These are phyloP conservation scores for Auricularia sp. DNA, from an alignment of 768 basidiomycete species.

Conservation along the genomic window DNA sequence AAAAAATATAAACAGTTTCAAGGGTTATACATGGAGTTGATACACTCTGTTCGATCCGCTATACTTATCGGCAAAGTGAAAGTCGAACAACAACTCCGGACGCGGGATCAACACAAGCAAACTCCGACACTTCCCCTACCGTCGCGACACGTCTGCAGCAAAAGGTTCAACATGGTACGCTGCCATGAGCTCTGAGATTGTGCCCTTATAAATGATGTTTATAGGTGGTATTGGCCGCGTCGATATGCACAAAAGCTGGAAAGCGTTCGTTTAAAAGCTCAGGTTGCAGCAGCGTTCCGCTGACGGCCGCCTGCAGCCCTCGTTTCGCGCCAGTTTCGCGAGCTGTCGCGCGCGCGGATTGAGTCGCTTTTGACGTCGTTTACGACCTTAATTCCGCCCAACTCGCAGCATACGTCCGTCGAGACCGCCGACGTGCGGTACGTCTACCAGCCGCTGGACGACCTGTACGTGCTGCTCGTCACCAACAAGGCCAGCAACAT, in stretches of 20 bases:
- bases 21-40: too few species aligned
- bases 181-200: too few species aligned
- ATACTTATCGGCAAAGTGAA: too few species aligned
- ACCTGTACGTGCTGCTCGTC: conserved; percentile 93
- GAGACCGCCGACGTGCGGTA: conserved; percentile 92
- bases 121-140: not conserved
- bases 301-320: conserved; percentile 48
- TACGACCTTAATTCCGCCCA: conserved; percentile 91
- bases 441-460: conserved; percentile 93
- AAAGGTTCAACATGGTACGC: too few species aligned
- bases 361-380: conserved; percentile 95
- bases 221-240: conserved; percentile 87
- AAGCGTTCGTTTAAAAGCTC: conserved; percentile 54
- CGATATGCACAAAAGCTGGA: conserved; percentile 90
- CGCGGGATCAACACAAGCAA: not conserved
- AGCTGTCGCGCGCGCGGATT: conserved; percentile 84
- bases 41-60: too few species aligned
- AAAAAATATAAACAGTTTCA: too few species aligned
- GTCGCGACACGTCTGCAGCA: too few species aligned
- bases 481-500: conserved; percentile 99
- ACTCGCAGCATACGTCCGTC: conserved; percentile 92
- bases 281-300: not conserved
- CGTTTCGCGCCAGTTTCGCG: conserved; percentile 91
- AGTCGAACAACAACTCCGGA: too few species aligned
- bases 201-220: not conserved